A percentile compares a stretch with the other conserved stretches of the same genome.
These are phyloP conservation scores for Microstegium vimineum DNA, from an alignment of 176 grass and related monocot species.

Conservation along the genomic window DNA sequence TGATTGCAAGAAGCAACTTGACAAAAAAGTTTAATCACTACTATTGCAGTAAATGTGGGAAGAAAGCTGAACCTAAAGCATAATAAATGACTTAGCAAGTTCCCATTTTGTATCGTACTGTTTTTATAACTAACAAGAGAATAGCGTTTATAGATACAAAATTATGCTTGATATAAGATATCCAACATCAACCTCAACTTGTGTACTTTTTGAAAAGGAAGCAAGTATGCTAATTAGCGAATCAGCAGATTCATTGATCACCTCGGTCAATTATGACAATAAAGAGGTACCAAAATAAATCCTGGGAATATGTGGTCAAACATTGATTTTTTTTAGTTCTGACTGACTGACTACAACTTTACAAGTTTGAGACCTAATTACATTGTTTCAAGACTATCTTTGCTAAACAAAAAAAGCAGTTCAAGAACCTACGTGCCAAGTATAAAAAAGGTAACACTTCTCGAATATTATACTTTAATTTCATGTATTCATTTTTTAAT, in stretches of 20 bases:
- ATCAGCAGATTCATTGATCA: neutral
- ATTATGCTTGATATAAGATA: constrained; percentile 9
- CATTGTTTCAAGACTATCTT: neutral
- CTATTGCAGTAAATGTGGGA: neutral
- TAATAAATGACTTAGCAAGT: neutral
- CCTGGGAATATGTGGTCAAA: neutral
- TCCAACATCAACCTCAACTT: neutral
- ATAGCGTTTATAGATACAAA: neutral
- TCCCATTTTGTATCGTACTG: neutral
- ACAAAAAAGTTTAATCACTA: neutral
- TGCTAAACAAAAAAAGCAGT: neutral
- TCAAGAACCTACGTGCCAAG: neutral
- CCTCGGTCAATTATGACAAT: neutral
- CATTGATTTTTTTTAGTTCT: neutral
- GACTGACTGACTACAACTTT: neutral
- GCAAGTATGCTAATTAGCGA: neutral
- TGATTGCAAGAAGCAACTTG: constrained; percentile 5
- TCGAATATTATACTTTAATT: neutral
- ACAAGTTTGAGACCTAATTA: neutral
- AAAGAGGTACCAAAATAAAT: neutral
- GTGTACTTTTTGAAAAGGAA: neutral
- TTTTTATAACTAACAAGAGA: neutral
- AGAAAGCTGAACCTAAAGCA: neutral
- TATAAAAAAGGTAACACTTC: neutral
- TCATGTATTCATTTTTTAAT: no score